phyloP scores from a whole-genome alignment of 1,139 yeast genomes.

The Arxiozyma telluris region DNA sequence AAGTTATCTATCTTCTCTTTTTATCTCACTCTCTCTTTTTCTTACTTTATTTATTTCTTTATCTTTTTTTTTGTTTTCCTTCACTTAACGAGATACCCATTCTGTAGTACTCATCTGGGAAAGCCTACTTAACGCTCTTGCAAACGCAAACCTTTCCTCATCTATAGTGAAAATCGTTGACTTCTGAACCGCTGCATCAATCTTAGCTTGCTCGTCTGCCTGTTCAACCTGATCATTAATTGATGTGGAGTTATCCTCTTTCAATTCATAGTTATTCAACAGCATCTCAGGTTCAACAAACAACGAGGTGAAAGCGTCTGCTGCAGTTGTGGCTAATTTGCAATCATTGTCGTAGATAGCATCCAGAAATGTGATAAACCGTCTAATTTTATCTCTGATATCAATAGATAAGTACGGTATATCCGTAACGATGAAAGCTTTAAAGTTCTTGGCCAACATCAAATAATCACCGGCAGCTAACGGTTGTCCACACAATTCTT shows the following conservation, averaged over 20 bases:
- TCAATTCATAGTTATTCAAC: conserved; percentile 46
- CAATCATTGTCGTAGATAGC: conserved; percentile 91
- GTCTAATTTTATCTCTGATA: conserved; percentile 72
- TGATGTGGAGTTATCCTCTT: conserved; percentile 31
- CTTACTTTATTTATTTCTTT: no score
- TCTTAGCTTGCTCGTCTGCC: conserved; percentile 42
- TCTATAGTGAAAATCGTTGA: conserved; percentile 79
- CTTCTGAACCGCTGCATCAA: not conserved
- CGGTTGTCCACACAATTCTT: conserved; percentile 76
- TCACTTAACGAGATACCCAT: conserved; percentile 47
- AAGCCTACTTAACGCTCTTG: conserved; percentile 82
- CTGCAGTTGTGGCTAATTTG: conserved; percentile 79
- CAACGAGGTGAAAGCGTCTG: conserved; percentile 71
- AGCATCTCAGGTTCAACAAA: conserved; percentile 78
- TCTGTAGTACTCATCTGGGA: conserved; percentile 91
- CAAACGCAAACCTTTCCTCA: conserved; percentile 94
- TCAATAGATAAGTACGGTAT: conserved; percentile 76
- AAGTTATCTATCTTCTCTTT: no score
- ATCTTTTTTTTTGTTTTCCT: no score
- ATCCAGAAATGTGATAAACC: conserved; percentile 89
- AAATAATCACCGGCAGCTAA: conserved; percentile 95
- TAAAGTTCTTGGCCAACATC: conserved; percentile 68
- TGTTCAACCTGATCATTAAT: conserved; percentile 36
- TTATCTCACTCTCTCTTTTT: no score
- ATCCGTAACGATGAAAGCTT: conserved; percentile 77